Evolutionary conservation across 345 rosid genomes (phyloP).

Genomic region (Odontarrhena argentea): DNA sequence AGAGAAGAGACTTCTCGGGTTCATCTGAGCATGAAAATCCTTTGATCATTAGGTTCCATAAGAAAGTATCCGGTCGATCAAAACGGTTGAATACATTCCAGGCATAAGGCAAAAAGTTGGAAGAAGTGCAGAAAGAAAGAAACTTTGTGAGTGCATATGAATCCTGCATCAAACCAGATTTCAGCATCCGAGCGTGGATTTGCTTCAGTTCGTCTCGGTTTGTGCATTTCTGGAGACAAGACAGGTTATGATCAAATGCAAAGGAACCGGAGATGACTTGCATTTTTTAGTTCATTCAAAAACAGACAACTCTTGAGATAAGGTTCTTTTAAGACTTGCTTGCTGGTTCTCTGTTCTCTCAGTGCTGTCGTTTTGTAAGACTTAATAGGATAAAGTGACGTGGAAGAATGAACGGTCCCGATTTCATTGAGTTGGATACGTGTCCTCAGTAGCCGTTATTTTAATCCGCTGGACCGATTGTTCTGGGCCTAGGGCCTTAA

Average conservation of each 20-base stretch:
- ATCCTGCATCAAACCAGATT: slow-evolving; percentile 51
- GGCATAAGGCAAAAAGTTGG: slow-evolving; percentile 52
- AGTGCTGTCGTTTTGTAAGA: slow-evolving; percentile 3
- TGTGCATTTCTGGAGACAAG: slow-evolving; percentile 57
- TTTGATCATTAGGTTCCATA: slow-evolving; percentile 72
- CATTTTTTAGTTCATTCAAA: slow-evolving; percentile 22
- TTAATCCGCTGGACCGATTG: no score
- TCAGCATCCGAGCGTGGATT: slow-evolving; percentile 62
- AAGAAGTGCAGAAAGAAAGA: slow-evolving; percentile 46
- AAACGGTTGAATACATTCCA: slow-evolving; percentile 50
- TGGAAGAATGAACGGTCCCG: slow-evolving; percentile 12
- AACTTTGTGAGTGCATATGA: slow-evolving; percentile 47
- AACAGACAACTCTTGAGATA: slow-evolving; percentile 16
- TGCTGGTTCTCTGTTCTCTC: slow-evolving; percentile 17
- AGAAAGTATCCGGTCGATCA: slow-evolving; percentile 49
- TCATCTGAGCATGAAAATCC: slow-evolving; percentile 49
- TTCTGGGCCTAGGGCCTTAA: no score
- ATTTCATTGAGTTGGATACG: no score
- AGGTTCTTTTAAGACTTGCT: slow-evolving; percentile 13
- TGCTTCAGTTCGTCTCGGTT: slow-evolving; percentile 54
- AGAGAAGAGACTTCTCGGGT: slow-evolving; percentile 53
- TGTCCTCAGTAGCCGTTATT: no score
- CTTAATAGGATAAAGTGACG: slow-evolving; percentile 20
- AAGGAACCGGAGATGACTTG: slow-evolving; percentile 15
- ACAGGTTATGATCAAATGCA: slow-evolving; percentile 30